Conservation (phyloP, 2,329 filamentous ascomycete species). For the Fusarium scirpi region DNA sequence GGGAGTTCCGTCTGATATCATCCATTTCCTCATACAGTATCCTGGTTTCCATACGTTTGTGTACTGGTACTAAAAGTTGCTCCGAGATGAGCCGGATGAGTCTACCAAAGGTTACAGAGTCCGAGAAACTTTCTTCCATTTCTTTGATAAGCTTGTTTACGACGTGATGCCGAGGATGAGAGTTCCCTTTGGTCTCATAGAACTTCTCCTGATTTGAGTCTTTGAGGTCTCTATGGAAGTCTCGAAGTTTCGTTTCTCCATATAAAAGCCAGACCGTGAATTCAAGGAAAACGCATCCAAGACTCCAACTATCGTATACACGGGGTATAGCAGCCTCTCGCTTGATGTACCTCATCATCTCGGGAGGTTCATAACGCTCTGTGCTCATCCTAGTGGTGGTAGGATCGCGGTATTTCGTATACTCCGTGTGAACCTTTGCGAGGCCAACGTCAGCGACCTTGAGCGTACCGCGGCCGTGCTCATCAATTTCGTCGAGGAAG, state of each 20-base stretch:
- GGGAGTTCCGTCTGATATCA: background rate
- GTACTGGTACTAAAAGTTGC: background rate
- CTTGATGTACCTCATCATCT: background rate
- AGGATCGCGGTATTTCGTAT: background rate
- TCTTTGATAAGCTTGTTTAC: background rate
- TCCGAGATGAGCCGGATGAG: background rate
- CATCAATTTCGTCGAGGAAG: background rate
- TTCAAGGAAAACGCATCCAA: conserved; percentile 3
- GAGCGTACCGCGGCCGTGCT: background rate
- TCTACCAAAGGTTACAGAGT: background rate
- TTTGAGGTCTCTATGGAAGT: background rate
- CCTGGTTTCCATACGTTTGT: background rate
- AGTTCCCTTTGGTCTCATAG: background rate
- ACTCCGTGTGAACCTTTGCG: background rate
- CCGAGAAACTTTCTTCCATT: background rate
- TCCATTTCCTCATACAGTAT: background rate
- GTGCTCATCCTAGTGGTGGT: background rate
- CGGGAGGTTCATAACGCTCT: background rate
- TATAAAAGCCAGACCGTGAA: conserved; percentile 7
- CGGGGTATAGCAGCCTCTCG: background rate
- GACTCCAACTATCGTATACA: conserved; percentile 1
- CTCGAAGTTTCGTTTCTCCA: background rate
- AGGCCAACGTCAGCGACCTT: conserved; percentile 1
- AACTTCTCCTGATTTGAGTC: background rate
- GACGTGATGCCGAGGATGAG: background rate